These are phyloP conservation scores for Pseudogymnoascus verrucosus DNA, from an alignment of 2,329 filamentous ascomycete species.

Conservation along the genomic window DNA sequence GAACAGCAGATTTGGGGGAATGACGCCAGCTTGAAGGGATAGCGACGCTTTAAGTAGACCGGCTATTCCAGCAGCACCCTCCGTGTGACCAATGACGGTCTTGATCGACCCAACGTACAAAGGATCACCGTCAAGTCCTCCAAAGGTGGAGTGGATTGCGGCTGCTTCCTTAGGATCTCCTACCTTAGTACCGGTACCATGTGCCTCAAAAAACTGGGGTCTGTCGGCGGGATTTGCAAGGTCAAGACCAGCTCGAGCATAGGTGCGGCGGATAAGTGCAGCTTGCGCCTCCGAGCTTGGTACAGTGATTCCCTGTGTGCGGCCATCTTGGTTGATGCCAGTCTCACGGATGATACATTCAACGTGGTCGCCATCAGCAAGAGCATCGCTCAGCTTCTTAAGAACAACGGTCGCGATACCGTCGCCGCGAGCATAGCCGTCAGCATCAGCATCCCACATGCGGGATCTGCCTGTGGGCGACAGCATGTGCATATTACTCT, in stretches of 20 bases:
- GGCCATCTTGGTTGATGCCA: constrained; percentile 37
- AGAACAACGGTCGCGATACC: constrained; percentile 34
- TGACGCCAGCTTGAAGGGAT: constrained; percentile 24
- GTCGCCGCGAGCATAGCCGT: constrained; percentile 41
- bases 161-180: constrained; percentile 23
- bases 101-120: constrained; percentile 19
- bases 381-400: constrained; percentile 41
- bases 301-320: constrained; percentile 35
- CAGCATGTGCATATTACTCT: constrained; percentile 21
- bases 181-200: constrained; percentile 23
- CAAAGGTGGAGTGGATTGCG: constrained; percentile 17
- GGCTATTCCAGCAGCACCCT: constrained; percentile 18
- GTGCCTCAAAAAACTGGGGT: constrained; percentile 19
- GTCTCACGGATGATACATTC: constrained; percentile 35
- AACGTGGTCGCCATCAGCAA: constrained; percentile 38
- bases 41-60: constrained; percentile 20
- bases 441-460: constrained; percentile 32
- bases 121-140: constrained; percentile 12
- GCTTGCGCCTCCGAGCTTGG: constrained; percentile 32
- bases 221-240: not conserved
- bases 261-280: constrained; percentile 27
- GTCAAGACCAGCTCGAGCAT: constrained; percentile 18
- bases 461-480: constrained; percentile 26
- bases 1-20: constrained; percentile 24
- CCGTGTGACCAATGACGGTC: constrained; percentile 23